Evolutionary conservation across 306 rosid genomes (phyloP), one percentile per base, ranked within the genome.

Genomic region (Canavalia gladiata): DNA sequence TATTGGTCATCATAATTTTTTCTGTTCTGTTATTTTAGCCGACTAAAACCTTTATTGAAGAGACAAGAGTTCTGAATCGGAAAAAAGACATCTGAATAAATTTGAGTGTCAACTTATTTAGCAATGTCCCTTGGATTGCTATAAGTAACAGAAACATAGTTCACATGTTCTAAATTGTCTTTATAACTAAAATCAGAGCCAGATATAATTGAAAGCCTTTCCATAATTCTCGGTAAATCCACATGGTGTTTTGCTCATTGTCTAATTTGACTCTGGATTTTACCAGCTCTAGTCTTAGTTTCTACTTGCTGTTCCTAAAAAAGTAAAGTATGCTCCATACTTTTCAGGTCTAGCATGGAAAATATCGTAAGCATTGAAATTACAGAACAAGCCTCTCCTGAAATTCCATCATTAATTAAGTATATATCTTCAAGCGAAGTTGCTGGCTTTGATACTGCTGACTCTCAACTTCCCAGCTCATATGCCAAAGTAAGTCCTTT

Each of bases 391-490:
- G 85, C 49, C 8, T 62, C 75, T 13, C 58, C 86, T 54, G 88
- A 82, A 75, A 78, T 81, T 81, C 98, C 98, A 82, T 29, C 92
- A 75, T 87, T 89, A 7, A 87, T 92, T 37, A 79, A 68, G 72
- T 70, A 68, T 70, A 87, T 94, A 79, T 83, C 93, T 58, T 74
- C 94, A 55, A 75, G 76, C 66, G 87, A 88, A 66, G 79, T 85
- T 50, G 70, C 58, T 68, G 94, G 92, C 64, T 92, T 90, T 81
- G 94, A 91, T 75, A 75, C 72, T 58, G 45, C 60, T 54, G 86
- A 74, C 39, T 74, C 74, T 80, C 81, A 77, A 52, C 54, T 62
- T 67, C 75, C 49, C 8, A 81, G 54, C 85, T 68, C 86, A 73
- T 41, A 78, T 37, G 0, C 72, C 69, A 29, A 56, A 72, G 98